Evolutionary conservation across 2,329 filamentous ascomycete genomes (phyloP).

Genomic region (Aspergillus neoniger): DNA sequence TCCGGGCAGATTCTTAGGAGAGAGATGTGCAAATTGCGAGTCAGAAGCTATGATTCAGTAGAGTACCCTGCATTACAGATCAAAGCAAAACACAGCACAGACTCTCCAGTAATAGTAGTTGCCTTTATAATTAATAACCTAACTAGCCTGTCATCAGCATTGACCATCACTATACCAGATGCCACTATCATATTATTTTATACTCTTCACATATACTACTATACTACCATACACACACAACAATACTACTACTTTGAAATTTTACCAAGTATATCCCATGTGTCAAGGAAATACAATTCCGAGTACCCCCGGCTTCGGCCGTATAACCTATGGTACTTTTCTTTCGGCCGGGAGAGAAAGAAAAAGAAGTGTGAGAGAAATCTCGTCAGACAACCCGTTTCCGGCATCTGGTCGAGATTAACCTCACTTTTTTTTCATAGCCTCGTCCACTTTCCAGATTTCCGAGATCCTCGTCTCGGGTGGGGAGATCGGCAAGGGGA

Average conservation of each 20-base stretch:
- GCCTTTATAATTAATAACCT: no score
- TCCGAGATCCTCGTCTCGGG: neutral
- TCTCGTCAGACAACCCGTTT: no score
- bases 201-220: neutral
- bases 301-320: neutral
- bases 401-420: no score
- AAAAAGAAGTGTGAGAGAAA: no score
- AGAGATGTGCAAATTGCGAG: neutral
- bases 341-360: no score
- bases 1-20: neutral
- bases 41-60: neutral
- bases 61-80: neutral
- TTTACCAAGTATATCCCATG: neutral
- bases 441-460: neutral
- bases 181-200: neutral
- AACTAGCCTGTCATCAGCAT: neutral
- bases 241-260: no score
- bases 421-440: no score
- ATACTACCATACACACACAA: no score
- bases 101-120: no score
- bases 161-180: neutral
- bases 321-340: neutral
- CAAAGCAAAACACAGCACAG: neutral
- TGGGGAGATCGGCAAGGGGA: constrained; percentile 17
- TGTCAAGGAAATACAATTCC: neutral